phyloP scores from a whole-genome alignment of 2,329 filamentous ascomycete genomes.

The Meredithiella fracta region DNA sequence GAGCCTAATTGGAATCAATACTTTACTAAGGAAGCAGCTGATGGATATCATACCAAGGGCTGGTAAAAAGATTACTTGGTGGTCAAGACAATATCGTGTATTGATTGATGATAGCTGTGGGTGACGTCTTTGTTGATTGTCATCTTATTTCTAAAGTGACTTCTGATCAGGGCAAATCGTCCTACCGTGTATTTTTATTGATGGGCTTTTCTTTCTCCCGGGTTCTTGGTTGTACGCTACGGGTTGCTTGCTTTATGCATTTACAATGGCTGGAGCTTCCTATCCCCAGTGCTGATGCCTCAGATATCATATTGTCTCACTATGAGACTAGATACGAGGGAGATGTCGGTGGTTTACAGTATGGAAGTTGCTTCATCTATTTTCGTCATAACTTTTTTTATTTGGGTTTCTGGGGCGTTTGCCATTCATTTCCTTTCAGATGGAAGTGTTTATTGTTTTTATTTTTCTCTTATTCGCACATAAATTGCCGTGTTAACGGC shows the following conservation, averaged over 20 bases:
- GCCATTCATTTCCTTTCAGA: neutral
- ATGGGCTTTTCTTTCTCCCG: neutral
- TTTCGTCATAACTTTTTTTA: neutral
- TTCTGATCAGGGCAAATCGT: neutral
- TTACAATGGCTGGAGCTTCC: neutral
- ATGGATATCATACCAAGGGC: constrained; percentile 29
- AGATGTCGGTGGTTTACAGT: constrained; percentile 4
- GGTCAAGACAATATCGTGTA: neutral
- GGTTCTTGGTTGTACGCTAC: neutral
- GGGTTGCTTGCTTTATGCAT: neutral
- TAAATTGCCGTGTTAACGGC: neutral
- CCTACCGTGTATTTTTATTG: neutral
- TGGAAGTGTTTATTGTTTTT: neutral
- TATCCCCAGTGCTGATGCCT: neutral
- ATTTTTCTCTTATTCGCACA: neutral
- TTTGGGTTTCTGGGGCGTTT: neutral
- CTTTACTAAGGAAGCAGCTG: constrained; percentile 58
- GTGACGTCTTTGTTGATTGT: neutral
- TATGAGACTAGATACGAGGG: neutral
- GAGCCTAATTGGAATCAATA: constrained; percentile 72
- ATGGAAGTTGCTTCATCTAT: neutral
- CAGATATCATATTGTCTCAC: neutral
- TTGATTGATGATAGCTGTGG: neutral
- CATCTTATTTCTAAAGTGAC: neutral
- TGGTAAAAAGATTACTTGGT: constrained; percentile 20